Evolutionary conservation across 2,329 filamentous ascomycete genomes (phyloP).

Genomic region (Alternaria sp.): DNA sequence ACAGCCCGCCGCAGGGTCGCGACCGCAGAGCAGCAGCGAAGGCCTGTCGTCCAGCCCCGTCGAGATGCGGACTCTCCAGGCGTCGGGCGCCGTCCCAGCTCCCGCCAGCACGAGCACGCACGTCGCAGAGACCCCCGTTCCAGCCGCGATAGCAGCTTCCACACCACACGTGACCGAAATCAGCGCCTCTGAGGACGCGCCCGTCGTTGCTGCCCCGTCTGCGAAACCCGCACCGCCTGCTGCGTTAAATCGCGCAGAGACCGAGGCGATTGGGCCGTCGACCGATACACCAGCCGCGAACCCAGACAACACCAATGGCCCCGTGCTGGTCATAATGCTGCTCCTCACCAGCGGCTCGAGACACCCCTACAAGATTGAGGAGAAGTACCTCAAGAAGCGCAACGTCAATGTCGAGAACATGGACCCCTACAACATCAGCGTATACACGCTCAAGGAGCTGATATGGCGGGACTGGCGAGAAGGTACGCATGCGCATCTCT

Average conservation of each 20-base stretch:
- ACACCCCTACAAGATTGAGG: constrained; percentile 89
- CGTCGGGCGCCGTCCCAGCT: constrained; percentile 24
- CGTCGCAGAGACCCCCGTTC: constrained; percentile 21
- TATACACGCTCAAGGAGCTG: constrained; percentile 92
- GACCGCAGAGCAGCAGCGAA: constrained; percentile 30
- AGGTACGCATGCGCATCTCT: constrained; percentile 52
- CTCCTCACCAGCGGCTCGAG: constrained; percentile 81
- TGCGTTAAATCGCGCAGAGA: constrained; percentile 45
- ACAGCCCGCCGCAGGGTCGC: constrained; percentile 23
- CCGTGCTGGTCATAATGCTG: constrained; percentile 75
- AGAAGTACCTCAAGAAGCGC: constrained; percentile 81
- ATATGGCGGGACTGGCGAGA: constrained; percentile 92
- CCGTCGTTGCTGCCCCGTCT: constrained; percentile 20
- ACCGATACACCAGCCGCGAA: constrained; percentile 51
- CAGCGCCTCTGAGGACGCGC: constrained; percentile 15
- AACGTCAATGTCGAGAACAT: constrained; percentile 76
- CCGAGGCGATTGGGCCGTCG: constrained; percentile 56
- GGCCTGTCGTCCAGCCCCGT: constrained; percentile 37
- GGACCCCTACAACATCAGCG: constrained; percentile 87
- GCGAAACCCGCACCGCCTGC: constrained; percentile 32
- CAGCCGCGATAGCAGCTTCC: constrained; percentile 18
- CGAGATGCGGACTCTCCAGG: constrained; percentile 42
- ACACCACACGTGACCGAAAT: constrained; percentile 18
- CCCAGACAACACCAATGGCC: constrained; percentile 47
- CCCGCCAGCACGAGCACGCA: constrained; percentile 20